A percentile compares a stretch with the other conserved stretches of the same genome.
These are phyloP conservation scores for Annulohypoxylon nitens DNA, from an alignment of 495 filamentous ascomycete species.

Conservation along the genomic window DNA sequence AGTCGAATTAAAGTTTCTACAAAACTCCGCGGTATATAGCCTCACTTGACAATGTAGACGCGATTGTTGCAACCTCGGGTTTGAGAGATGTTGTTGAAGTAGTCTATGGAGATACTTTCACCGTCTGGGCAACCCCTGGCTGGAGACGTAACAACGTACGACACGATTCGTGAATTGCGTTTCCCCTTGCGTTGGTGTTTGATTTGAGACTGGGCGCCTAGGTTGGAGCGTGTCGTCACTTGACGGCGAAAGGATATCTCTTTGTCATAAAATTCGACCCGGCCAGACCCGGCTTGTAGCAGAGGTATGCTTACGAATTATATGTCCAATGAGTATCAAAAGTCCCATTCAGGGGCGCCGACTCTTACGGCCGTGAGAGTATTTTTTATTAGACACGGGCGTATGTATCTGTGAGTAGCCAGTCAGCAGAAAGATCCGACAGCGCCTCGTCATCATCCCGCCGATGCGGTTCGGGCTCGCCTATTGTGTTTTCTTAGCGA, in stretches of 20 bases:
- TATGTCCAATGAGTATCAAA: neutral
- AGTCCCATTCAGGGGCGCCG: neutral
- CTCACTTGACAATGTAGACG: constrained; percentile 11
- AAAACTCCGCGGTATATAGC: constrained; percentile 26
- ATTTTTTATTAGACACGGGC: constrained; percentile 16
- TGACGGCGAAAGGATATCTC: constrained; percentile 12
- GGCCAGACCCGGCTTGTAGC: constrained; percentile 7
- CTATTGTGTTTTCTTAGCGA: neutral
- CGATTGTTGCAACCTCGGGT: constrained; percentile 23
- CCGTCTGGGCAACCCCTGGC: constrained; percentile 13
- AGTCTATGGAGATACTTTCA: constrained; percentile 11
- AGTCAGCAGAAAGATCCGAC: constrained; percentile 11
- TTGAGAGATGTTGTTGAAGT: neutral
- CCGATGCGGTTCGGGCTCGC: constrained; percentile 21
- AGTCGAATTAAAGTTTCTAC: constrained; percentile 37
- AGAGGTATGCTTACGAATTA: constrained; percentile 1
- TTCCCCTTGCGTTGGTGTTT: constrained; percentile 27
- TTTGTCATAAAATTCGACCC: constrained; percentile 7
- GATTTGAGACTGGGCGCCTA: neutral
- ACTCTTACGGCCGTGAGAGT: constrained; percentile 42
- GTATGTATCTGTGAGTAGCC: constrained; percentile 27
- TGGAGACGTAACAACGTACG: constrained; percentile 10
- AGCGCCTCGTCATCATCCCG: constrained; percentile 28
- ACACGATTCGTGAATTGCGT: neutral
- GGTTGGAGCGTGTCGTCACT: neutral